Evolutionary conservation across 140 eudicot genomes (phyloP).

Genomic region (Cichorium intybus): DNA sequence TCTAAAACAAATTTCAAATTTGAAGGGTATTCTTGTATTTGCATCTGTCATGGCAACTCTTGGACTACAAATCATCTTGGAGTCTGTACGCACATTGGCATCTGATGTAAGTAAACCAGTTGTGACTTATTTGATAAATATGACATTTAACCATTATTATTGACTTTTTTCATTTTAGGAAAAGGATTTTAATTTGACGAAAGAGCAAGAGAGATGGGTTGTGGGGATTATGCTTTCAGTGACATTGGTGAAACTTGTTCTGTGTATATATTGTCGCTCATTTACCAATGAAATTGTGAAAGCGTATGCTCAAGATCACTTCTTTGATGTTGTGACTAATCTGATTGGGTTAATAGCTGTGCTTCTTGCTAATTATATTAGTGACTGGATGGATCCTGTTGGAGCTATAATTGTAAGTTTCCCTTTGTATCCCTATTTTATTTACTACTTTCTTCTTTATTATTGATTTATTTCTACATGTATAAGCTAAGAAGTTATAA

Average conservation of each 20-base stretch:
- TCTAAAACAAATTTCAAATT: neutral
- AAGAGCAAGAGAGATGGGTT: slow-evolving; percentile 61
- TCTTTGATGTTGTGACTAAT: slow-evolving; percentile 84
- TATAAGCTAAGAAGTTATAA: neutral
- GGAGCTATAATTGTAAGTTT: slow-evolving; percentile 73
- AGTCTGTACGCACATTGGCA: slow-evolving; percentile 54
- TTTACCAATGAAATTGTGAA: slow-evolving; percentile 62
- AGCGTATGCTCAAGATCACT: slow-evolving; percentile 83
- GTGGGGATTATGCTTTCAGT: slow-evolving; percentile 73
- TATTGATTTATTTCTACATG: too few species aligned
- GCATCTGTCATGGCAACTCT: slow-evolving; percentile 92
- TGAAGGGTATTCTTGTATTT: slow-evolving; percentile 85
- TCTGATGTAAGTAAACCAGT: slow-evolving; percentile 46
- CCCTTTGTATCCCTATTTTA: neutral
- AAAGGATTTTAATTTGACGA: slow-evolving; percentile 43
- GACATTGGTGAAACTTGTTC: slow-evolving; percentile 57
- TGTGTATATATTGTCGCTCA: slow-evolving; percentile 61
- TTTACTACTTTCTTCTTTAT: neutral
- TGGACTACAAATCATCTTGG: slow-evolving; percentile 78
- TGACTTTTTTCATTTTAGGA: slow-evolving; percentile 57
- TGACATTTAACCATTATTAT: too few species aligned
- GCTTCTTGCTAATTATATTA: slow-evolving; percentile 61
- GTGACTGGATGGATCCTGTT: slow-evolving; percentile 79
- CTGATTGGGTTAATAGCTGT: slow-evolving; percentile 63
- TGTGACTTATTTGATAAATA: neutral